Evolutionary conservation across 495 filamentous ascomycete species (phyloP).

Genomic region (Jackrogersella multiformis): DNA sequence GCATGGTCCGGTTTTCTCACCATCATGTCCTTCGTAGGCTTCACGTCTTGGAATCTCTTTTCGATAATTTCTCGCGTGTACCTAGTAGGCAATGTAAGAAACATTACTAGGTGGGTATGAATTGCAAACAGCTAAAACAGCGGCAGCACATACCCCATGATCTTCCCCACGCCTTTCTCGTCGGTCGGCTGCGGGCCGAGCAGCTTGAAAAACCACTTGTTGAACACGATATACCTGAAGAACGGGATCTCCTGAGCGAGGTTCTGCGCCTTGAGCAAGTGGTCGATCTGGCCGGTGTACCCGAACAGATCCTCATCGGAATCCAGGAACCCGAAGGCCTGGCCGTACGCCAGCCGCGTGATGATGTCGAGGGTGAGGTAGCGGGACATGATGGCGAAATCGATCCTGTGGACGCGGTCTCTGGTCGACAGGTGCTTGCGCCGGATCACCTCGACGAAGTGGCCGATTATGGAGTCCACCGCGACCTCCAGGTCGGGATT

Average conservation of each 20-base stretch:
- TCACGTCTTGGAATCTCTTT: conserved; percentile 10
- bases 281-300: conserved; percentile 44
- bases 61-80: conserved; percentile 7
- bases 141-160: conserved; percentile 16
- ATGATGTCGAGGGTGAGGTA: conserved; percentile 60
- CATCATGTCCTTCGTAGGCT: conserved; percentile 25
- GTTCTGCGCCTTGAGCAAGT: conserved; percentile 3
- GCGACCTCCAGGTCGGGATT: conserved; percentile 25
- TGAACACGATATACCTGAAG: conserved; percentile 17
- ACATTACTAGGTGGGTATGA: neutral
- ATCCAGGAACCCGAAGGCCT: conserved; percentile 57
- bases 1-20: no score
- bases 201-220: conserved; percentile 19
- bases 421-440: conserved; percentile 50
- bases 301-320: conserved; percentile 49
- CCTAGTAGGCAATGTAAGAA: neutral
- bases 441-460: conserved; percentile 49
- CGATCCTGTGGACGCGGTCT: conserved; percentile 43
- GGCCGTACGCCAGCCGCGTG: conserved; percentile 56
- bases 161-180: conserved; percentile 15
- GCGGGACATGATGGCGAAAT: conserved; percentile 48
- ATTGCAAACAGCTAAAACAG: no score
- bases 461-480: conserved; percentile 47
- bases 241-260: conserved; percentile 8
- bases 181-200: conserved; percentile 18